These are phyloP conservation scores for Cryptococcus sp. DNA, from an alignment of 1,284 basidiomycete genomes.

Conservation along the genomic window DNA sequence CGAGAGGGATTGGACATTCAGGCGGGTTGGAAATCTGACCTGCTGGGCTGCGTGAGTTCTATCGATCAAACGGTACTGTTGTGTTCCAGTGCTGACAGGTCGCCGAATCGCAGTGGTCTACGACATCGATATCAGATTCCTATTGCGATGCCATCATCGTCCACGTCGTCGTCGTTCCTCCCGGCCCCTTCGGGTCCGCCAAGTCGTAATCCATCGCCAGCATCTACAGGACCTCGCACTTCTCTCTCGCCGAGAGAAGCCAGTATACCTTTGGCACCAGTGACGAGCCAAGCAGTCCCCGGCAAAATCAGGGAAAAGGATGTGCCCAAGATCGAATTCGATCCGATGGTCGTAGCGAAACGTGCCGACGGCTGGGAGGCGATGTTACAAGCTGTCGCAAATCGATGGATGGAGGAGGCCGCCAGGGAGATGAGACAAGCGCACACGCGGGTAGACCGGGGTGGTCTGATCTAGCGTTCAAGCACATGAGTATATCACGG, in stretches of 20 bases:
- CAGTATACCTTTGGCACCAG: neutral
- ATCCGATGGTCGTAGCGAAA: constrained; percentile 47
- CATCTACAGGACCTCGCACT: constrained; percentile 1
- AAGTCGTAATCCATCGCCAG: constrained; percentile 5
- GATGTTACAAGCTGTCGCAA: constrained; percentile 32
- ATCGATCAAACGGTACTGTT: neutral
- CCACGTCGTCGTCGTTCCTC: constrained; percentile 10
- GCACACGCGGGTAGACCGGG: neutral
- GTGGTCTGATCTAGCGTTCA: too few species aligned
- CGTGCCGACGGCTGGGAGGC: constrained; percentile 38
- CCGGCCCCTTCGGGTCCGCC: constrained; percentile 12
- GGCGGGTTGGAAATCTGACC: constrained; percentile 47
- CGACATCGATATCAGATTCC: constrained; percentile 46
- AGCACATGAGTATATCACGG: too few species aligned
- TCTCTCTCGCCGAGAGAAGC: constrained; percentile 5
- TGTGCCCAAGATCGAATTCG: constrained; percentile 33
- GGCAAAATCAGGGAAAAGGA: too few species aligned
- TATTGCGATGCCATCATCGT: constrained; percentile 29
- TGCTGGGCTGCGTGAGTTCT: constrained; percentile 51
- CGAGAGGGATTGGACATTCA: constrained; percentile 49
- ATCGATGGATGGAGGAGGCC: constrained; percentile 40
- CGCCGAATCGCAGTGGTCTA: constrained; percentile 36
- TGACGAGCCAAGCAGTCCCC: neutral
- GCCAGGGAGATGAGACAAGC: constrained; percentile 27
- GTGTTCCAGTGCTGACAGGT: neutral